Base-by-base conservation (phyloP, 1,139 yeast genomes). In the Hyphopichia fennica region DNA sequence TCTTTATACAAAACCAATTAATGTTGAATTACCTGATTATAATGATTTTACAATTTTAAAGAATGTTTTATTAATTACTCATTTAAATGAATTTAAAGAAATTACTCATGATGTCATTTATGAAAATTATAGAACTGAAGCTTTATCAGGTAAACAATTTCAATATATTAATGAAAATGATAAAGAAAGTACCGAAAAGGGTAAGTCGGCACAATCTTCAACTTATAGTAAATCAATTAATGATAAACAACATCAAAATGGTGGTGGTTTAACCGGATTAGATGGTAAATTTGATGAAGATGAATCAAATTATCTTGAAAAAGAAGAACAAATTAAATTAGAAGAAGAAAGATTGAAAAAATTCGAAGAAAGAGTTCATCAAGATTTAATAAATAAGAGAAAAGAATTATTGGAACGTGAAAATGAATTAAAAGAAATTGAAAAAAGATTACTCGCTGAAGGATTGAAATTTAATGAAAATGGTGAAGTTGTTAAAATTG, bases 381-480 rank as follows among this genome's bases (percentile, higher is more conserved):
- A 86, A 57, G 98, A 91, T 62, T 77, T 93, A 63, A 75, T 87
- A 56, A 81, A 81, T 59, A 90, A 90, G 75, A 79, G 95, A 52
- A 82, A 84, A 56, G 96, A 89, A 63, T 77, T 93, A 50, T 75
- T 85, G 55, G 90, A 89, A 44, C 81, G 97, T 59, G 99, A 93
- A 65, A 81, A 84, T 53, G 98, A 93, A 61, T 77, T 93, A 58
- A 81, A 80, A 54, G 91, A 85, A 48, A 84, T 88, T 53, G 96
- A 89, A 60, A 84, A 81, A 55, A 73, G 93, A 53, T 73, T 87
- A 51, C 78, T 82, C 48, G 77, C 74, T 34, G 88, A 82, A 53
- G 78, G 77, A 4, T 64, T 72, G 54, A 65, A 65, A 49, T 63
- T 70, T 49, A 63, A 67, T 47, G 76, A 72, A 29, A 62, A 68